Evolutionary conservation across 306 rosid species (phyloP).

Genomic region (Benincasa hispida): DNA sequence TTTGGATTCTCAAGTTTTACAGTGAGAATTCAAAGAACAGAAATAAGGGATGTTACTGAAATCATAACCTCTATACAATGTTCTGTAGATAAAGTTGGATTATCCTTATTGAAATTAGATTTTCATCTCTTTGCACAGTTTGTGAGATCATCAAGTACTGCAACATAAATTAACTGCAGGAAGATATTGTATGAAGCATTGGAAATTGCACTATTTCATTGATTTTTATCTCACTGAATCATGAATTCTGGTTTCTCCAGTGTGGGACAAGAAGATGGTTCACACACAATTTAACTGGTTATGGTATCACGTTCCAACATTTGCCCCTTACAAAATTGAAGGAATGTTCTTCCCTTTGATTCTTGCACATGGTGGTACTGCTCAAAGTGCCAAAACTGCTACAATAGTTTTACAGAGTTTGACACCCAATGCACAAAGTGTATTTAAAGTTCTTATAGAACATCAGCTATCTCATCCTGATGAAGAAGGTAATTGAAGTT

Average conservation of each 20-base stretch:
- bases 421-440: slow-evolving; percentile 88
- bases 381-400: slow-evolving; percentile 79
- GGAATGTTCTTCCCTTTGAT: slow-evolving; percentile 70
- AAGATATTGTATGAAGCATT: background rate
- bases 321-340: slow-evolving; percentile 68
- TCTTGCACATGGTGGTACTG: slow-evolving; percentile 56
- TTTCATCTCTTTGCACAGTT: background rate
- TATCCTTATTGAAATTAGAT: background rate
- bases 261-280: slow-evolving; percentile 98
- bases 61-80: background rate
- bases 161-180: background rate
- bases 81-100: background rate
- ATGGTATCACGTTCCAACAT: slow-evolving; percentile 93
- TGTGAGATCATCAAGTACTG: background rate
- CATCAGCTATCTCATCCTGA: slow-evolving; percentile 70
- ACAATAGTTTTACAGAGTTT: slow-evolving; percentile 76
- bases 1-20: background rate
- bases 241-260: slow-evolving; percentile 6
- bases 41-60: background rate
- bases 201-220: background rate
- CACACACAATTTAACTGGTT: slow-evolving; percentile 87
- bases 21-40: background rate
- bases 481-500: slow-evolving; percentile 42
- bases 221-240: background rate
- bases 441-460: slow-evolving; percentile 83